Conservation (phyloP, 2,329 filamentous ascomycete genomes). For the Akanthomyces dipterigenus region DNA sequence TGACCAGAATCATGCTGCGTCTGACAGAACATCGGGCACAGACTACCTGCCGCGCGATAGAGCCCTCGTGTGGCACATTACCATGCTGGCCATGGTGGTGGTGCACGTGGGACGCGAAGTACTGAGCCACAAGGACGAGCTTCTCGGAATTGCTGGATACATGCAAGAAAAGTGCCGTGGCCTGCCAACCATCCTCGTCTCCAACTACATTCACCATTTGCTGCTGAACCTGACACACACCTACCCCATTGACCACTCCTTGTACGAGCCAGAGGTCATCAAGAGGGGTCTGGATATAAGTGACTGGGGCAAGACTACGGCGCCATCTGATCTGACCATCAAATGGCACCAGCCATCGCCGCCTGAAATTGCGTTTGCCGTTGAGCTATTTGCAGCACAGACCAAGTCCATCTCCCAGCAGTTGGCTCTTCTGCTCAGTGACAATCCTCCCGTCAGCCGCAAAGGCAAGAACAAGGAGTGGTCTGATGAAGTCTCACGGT, state of each 20-base stretch:
- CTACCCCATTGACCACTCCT: constrained; percentile 81
- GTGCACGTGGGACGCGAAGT: constrained; percentile 92
- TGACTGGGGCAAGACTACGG: constrained; percentile 78
- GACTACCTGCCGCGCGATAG: constrained; percentile 90
- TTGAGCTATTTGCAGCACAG: constrained; percentile 82
- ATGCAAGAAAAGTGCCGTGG: constrained; percentile 97
- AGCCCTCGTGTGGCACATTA: constrained; percentile 92
- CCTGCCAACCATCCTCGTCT: constrained; percentile 90
- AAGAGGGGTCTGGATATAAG: constrained; percentile 64
- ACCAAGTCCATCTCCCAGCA: constrained; percentile 68
- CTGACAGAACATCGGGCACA: constrained; percentile 84
- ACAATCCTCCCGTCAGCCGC: constrained; percentile 74
- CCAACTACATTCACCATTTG: constrained; percentile 95
- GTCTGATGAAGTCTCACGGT: constrained; percentile 92
- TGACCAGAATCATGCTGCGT: constrained; percentile 91
- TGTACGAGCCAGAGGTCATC: constrained; percentile 76
- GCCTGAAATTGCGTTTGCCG: constrained; percentile 79
- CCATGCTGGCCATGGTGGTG: constrained; percentile 95
- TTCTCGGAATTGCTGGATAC: constrained; percentile 85
- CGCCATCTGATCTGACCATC: constrained; percentile 71
- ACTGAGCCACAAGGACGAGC: constrained; percentile 77
- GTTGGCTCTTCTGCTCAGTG: constrained; percentile 71
- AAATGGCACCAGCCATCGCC: constrained; percentile 83
- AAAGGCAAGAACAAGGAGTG: constrained; percentile 97
- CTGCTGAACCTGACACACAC: constrained; percentile 91